phyloP scores from a whole-genome alignment of 1,284 basidiomycete species.

The Fomitopsis betulina region DNA sequence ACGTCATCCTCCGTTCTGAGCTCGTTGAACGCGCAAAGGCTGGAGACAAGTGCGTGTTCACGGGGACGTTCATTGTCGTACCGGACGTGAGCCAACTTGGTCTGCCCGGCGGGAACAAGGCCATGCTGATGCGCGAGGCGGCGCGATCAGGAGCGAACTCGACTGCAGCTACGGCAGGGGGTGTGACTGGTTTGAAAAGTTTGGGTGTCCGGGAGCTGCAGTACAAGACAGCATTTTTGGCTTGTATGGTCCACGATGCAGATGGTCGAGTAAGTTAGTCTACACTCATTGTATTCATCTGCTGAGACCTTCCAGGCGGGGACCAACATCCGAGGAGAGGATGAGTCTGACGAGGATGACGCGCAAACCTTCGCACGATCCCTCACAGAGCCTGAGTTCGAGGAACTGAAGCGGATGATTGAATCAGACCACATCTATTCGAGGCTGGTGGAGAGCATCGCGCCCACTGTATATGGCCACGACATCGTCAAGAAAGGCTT shows the following conservation, averaged over 20 bases:
- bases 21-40: constrained; percentile 98
- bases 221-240: constrained; percentile 98
- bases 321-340: constrained; percentile 85
- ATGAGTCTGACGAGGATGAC: constrained; percentile 74
- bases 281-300: not conserved
- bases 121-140: constrained; percentile 88
- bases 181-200: constrained; percentile 92
- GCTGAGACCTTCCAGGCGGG: constrained; percentile 47
- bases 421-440: constrained; percentile 92
- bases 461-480: constrained; percentile 97
- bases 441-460: constrained; percentile 90
- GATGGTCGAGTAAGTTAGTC: constrained; percentile 70
- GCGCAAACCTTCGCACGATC: constrained; percentile 81
- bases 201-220: constrained; percentile 94
- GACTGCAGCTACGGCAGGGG: constrained; percentile 71
- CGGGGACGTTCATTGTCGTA: constrained; percentile 97
- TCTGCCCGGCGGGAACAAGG: constrained; percentile 89
- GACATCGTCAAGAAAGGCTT: constrained; percentile 99
- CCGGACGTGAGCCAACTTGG: constrained; percentile 97
- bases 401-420: constrained; percentile 94
- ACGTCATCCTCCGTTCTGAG: constrained; percentile 94
- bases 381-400: constrained; percentile 90
- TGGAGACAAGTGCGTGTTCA: constrained; percentile 98
- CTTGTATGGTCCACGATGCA: constrained; percentile 94
- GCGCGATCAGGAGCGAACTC: constrained; percentile 57